Conservation (phyloP, 768 basidiomycete species). For the Cubamyces sp. region DNA sequence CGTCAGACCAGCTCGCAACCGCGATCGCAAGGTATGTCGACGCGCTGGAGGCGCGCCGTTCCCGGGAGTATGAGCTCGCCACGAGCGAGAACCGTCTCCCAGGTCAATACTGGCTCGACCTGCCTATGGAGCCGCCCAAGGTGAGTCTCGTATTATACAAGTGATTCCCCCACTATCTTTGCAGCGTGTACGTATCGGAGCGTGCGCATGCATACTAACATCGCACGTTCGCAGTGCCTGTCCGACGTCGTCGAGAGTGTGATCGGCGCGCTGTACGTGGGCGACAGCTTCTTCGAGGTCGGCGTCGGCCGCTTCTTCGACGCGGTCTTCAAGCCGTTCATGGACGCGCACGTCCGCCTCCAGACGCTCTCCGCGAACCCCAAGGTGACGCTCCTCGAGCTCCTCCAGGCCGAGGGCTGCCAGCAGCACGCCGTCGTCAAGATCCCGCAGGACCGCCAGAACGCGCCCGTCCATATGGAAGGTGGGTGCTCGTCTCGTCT, state of each 20-base stretch:
- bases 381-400: constrained; percentile 72
- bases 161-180: neutral
- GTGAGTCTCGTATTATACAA: constrained; percentile 40
- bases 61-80: constrained; percentile 51
- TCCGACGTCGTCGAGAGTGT: constrained; percentile 83
- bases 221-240: constrained; percentile 52
- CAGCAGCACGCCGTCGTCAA: constrained; percentile 65
- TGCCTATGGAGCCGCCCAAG: constrained; percentile 69
- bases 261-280: constrained; percentile 79
- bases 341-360: constrained; percentile 72
- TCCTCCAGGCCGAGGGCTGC: constrained; percentile 74
- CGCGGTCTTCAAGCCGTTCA: constrained; percentile 74
- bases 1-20: constrained; percentile 53
- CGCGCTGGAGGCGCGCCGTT: constrained; percentile 49
- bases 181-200: no score
- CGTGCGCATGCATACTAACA: no score
- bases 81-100: constrained; percentile 52
- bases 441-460: constrained; percentile 39
- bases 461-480: constrained; percentile 45
- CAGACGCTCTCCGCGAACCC: constrained; percentile 78
- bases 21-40: constrained; percentile 58
- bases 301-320: constrained; percentile 71
- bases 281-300: constrained; percentile 65
- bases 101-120: constrained; percentile 78
- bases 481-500: constrained; percentile 42